A percentile compares a stretch with the other conserved stretches of the same genome.
Conservation (phyloP, 2,329 filamentous ascomycete species). For the Aspergillus puulaauensis region DNA sequence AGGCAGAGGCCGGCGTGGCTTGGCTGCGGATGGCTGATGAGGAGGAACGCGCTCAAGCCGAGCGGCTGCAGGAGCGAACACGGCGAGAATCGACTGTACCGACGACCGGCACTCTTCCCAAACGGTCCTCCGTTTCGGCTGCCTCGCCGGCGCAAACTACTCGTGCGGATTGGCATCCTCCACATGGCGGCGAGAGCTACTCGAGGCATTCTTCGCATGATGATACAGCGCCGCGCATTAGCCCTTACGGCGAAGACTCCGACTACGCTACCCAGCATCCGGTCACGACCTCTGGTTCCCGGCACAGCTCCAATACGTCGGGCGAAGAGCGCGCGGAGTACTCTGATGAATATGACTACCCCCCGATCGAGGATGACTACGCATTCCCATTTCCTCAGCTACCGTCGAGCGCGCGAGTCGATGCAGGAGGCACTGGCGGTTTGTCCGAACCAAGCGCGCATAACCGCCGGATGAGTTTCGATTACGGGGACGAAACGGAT, state of each 20-base stretch:
- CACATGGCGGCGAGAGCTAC: conserved; percentile 69
- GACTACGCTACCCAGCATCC: conserved; percentile 14
- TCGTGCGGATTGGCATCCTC: conserved; percentile 72
- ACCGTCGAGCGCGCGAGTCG: conserved; percentile 67
- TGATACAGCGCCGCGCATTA: conserved; percentile 34
- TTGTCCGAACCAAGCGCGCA: conserved; percentile 69
- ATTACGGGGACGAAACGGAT: conserved; percentile 87
- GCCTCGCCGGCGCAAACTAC: conserved; percentile 27
- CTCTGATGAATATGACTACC: conserved; percentile 37
- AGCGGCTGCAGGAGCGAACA: conserved; percentile 49
- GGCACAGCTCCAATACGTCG: conserved; percentile 28
- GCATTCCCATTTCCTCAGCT: conserved; percentile 60
- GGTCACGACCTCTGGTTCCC: conserved; percentile 25
- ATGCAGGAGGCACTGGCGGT: conserved; percentile 88
- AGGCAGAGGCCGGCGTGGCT: conserved; percentile 78
- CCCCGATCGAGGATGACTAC: conserved; percentile 48
- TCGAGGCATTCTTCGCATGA: conserved; percentile 62
- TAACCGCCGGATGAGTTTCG: conserved; percentile 75
- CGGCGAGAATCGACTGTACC: conserved; percentile 57
- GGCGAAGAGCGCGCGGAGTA: conserved; percentile 26
- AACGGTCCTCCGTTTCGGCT: conserved; percentile 41
- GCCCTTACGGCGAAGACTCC: conserved; percentile 20
- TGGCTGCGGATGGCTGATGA: conserved; percentile 83
- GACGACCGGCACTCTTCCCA: conserved; percentile 44
- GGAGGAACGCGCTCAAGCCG: conserved; percentile 62